Evolutionary conservation across 257 asterid species (phyloP), one percentile per base, ranked within the genome.

Genomic region (Solanum microdontum): DNA sequence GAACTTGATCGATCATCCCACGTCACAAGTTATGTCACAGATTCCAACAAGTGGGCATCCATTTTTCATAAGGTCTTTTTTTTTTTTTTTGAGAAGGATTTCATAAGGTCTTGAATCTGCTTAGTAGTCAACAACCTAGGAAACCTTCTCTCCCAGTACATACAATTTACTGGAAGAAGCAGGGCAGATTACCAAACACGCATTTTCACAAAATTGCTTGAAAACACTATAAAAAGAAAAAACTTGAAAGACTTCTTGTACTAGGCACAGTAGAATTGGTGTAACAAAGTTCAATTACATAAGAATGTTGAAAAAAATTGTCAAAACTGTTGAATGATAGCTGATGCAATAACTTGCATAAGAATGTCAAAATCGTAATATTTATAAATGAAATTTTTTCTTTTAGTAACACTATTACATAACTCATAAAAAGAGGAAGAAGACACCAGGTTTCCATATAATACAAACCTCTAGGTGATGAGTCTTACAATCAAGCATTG

Each of bases 121-220:
- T 83, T 58, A 84, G 90, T 91, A 36, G 95, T 93, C 92, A 97
- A 87, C 87, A 97, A 88, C 85, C 94, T 94, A 87, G 99, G 99
- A 92, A 90, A 97, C 89, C 99, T 90, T 91, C 89, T 92, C 92
- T 95, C 99, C 99, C 99, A 97, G 83, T 95, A 97, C 99, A 97
- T 97, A 84, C 99, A 97, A 89, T 95, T 97, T 66, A 95, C 99
- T 97, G 94, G 55, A 72, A 85, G 83, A 70, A 45, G 37, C 36
- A 45, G 70, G 68, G 39, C 5, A 24, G 5, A 43, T 45, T 80
- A 45, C 24, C 64, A 80, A 48, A 80, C 66, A 2, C 13, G 15
- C 66, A 43, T 8, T 43, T 43, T 43, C 84, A 45, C 39, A 43
- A 43, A 79, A 8, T n/a, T 43, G 66, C 36, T 77, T 39, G 62